Evolutionary conservation across 805 yeast genomes (phyloP).

Genomic region (Ogataea methanolica): DNA sequence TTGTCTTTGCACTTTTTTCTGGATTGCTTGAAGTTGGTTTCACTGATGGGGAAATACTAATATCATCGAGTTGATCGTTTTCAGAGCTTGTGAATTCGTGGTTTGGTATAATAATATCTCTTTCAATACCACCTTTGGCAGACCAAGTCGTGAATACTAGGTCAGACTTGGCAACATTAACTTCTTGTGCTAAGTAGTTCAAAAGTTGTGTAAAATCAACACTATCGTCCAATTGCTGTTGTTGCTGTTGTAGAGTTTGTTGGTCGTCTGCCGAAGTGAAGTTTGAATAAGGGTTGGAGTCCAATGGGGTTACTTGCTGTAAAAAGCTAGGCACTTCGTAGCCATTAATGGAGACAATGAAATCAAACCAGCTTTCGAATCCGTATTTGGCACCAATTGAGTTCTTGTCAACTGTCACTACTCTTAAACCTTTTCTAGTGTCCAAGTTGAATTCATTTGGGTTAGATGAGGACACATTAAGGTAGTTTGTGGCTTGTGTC

Average conservation of each 20-base stretch:
- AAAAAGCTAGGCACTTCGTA: slow-evolving; percentile 43
- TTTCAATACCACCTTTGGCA: slow-evolving; percentile 72
- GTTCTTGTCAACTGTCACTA: slow-evolving; percentile 42
- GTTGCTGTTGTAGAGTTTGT: slow-evolving; percentile 1
- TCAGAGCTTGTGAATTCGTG: slow-evolving; percentile 17
- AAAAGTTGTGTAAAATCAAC: slow-evolving; percentile 19
- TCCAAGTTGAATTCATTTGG: slow-evolving; percentile 27
- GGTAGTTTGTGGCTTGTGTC: slow-evolving; percentile 25
- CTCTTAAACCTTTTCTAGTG: slow-evolving; percentile 49
- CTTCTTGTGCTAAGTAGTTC: slow-evolving; percentile 24
- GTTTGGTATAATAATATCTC: slow-evolving; percentile 35
- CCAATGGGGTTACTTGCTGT: slow-evolving; percentile 19
- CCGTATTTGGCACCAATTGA: slow-evolving; percentile 49
- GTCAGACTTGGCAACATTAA: slow-evolving; percentile 22
- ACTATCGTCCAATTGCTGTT: background rate
- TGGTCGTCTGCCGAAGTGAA: background rate
- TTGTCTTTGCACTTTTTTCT: slow-evolving; percentile 10
- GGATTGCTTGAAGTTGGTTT: slow-evolving; percentile 15
- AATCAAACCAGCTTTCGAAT: slow-evolving; percentile 85
- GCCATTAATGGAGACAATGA: slow-evolving; percentile 73
- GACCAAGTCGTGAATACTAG: slow-evolving; percentile 69
- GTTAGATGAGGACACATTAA: slow-evolving; percentile 26
- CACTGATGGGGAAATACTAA: slow-evolving; percentile 16
- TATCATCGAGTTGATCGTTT: slow-evolving; percentile 25
- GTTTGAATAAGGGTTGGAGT: slow-evolving; percentile 25